These are phyloP conservation scores for Pleoardoris graminearum DNA, from an alignment of 2,329 filamentous ascomycete species.

Conservation along the genomic window DNA sequence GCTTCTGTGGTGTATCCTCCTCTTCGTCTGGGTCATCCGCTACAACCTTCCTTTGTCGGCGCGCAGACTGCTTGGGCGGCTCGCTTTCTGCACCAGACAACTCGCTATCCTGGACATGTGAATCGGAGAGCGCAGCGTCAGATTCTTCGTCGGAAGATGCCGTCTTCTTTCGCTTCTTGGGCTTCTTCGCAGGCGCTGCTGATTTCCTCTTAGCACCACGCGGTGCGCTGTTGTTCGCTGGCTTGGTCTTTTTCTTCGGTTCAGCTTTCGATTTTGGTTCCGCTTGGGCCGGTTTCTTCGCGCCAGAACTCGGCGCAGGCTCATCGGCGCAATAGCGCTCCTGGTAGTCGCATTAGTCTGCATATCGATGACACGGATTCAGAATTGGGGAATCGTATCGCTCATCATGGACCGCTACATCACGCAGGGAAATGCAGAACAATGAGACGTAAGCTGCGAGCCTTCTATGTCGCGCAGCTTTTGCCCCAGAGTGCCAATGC, in stretches of 20 bases:
- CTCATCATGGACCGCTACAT: no score
- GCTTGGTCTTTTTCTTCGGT: conserved; percentile 27
- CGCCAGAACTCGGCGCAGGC: conserved; percentile 18
- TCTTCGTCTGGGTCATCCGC: conserved; percentile 37
- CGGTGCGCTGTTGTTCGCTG: conserved; percentile 11
- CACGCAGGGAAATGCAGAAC: no score
- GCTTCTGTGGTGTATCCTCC: conserved; percentile 15
- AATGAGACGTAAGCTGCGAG: background rate
- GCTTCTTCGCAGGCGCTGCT: conserved; percentile 31
- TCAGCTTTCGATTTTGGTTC: conserved; percentile 27
- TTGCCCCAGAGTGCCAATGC: background rate
- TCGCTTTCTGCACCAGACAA: conserved; percentile 33
- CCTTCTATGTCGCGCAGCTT: no score
- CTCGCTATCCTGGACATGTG: conserved; percentile 12
- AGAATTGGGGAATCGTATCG: no score
- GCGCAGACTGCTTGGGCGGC: conserved; percentile 27
- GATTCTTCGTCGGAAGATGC: conserved; percentile 37
- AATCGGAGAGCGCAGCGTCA: conserved; percentile 26
- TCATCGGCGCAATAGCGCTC: conserved; percentile 35
- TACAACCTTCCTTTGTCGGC: conserved; percentile 31
- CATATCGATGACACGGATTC: no score
- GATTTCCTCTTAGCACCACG: conserved; percentile 39
- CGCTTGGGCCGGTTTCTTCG: conserved; percentile 26
- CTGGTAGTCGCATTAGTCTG: conserved; percentile 17
- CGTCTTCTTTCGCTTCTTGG: conserved; percentile 37